Conservation (phyloP, 75 land plant species). For the Pinus taeda region DNA sequence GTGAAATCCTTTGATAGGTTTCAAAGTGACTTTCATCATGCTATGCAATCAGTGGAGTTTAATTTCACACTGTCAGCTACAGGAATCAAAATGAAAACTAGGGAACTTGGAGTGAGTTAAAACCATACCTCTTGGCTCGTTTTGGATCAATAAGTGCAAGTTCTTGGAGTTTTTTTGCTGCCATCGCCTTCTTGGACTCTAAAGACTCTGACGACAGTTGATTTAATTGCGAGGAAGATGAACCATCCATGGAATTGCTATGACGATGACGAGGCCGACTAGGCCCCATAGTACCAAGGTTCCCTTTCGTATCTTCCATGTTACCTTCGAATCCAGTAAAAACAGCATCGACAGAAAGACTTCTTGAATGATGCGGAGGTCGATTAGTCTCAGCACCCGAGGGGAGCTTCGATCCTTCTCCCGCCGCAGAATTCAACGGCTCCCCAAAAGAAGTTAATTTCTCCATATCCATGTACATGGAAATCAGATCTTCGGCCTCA, state of each 20-base stretch:
- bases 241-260: conserved; percentile 74
- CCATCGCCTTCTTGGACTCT: conserved; percentile 60
- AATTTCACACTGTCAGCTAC: not conserved
- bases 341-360: conserved; percentile 30
- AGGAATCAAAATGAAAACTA: not conserved
- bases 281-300: conserved; percentile 3
- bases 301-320: conserved; percentile 16
- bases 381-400: not conserved
- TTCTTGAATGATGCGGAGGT: conserved; percentile 35
- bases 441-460: conserved; percentile 22
- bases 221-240: conserved; percentile 13
- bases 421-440: conserved; percentile 7
- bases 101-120: not conserved
- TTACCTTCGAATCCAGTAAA: conserved; percentile 20
- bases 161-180: conserved; percentile 49
- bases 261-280: conserved; percentile 50
- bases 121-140: conserved; percentile 44
- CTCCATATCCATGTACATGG: conserved; percentile 61
- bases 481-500: conserved; percentile 67
- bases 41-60: not conserved
- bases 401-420: not conserved
- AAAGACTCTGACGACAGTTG: conserved; percentile 22
- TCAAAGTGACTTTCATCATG: not conserved
- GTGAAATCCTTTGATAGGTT: not conserved
- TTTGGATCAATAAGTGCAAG: conserved; percentile 49